Base-by-base conservation (phyloP, 2,329 filamentous ascomycete genomes). In the Diaporthe sp. region DNA sequence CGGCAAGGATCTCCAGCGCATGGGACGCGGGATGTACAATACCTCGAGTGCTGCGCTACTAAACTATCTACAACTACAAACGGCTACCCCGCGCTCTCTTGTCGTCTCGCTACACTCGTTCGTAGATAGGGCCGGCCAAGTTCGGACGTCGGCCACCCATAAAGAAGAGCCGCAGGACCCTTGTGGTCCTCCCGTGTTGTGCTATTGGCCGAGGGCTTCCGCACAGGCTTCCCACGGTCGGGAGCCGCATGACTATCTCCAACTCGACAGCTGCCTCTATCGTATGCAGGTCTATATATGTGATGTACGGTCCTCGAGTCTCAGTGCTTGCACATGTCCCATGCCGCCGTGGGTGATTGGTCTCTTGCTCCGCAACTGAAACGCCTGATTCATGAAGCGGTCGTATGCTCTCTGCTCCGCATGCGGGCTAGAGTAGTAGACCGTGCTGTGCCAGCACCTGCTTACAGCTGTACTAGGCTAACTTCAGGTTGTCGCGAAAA, bases 111-210 rank as follows among this genome's bases (percentile, higher is more conserved):
- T 22, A 47, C 40, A 50, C 30, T 50, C 42, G 13, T 30, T 13
- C 30, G 0, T 22, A n/a, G 45, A 12, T 25, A 25, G 28, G 17
- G n/a, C 54, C 33, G 22, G 61, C 50, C 52, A 40, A 50, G 35
- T 12, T 22, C 35, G 28, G 19, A 35, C 68, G 35, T 40, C 45
- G 47, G 40, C 22, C 45, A 42, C 55, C 66, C 66, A 42, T 30
- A 35, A 54, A 45, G 42, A 35, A 45, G 25, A 61, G 61, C 61
- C 74, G 70, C 60, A 64, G n/a, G 30, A 60, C 71, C 71, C 74
- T 73, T 75, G 74, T 75, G 74, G 45, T 42, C 33, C 25, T 12
- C 60, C 71, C 25, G 64, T 75, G 54, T 73, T 74, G 60, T 75
- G 12, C 71, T 38, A 75, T 75, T 74, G 74, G 74, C 74, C 42